Conservation (phyloP, 2,329 filamentous ascomycete genomes). For the Trichoderma sp. region DNA sequence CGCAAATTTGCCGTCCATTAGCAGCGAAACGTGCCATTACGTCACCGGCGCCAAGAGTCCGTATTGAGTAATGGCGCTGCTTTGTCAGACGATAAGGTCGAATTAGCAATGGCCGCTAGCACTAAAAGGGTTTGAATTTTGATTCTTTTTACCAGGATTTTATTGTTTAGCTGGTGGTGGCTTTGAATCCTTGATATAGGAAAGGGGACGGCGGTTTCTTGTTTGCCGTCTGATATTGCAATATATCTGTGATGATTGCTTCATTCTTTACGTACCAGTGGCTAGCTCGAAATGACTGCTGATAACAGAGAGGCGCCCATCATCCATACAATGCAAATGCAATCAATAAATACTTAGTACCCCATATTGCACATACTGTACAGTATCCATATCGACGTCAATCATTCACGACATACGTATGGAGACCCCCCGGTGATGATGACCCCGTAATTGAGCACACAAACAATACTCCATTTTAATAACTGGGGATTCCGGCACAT, state of each 20-base stretch:
- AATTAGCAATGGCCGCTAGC: background rate
- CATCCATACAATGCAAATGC: too few relatives aligned
- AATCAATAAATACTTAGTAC: too few relatives aligned
- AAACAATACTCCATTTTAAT: background rate
- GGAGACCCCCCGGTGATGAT: background rate
- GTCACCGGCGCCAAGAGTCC: background rate
- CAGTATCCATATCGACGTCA: background rate
- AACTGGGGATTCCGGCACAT: background rate
- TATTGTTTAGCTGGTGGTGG: background rate
- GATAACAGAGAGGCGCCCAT: too few relatives aligned
- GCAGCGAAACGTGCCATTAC: background rate
- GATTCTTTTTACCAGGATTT: background rate
- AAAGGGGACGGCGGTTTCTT: too few relatives aligned
- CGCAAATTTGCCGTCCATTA: background rate
- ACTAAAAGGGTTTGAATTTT: too few relatives aligned
- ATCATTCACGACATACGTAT: background rate
- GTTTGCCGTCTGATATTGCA: too few relatives aligned
- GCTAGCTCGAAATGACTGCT: too few relatives aligned
- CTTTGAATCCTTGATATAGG: background rate
- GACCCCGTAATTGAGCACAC: background rate
- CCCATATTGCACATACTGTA: background rate
- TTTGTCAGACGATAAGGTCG: background rate
- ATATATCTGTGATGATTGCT: too few relatives aligned
- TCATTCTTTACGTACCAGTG: too few relatives aligned
- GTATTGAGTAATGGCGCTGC: background rate